Base-by-base conservation (phyloP, 177 flowering plant genomes). In the Vitis hybrid region DNA sequence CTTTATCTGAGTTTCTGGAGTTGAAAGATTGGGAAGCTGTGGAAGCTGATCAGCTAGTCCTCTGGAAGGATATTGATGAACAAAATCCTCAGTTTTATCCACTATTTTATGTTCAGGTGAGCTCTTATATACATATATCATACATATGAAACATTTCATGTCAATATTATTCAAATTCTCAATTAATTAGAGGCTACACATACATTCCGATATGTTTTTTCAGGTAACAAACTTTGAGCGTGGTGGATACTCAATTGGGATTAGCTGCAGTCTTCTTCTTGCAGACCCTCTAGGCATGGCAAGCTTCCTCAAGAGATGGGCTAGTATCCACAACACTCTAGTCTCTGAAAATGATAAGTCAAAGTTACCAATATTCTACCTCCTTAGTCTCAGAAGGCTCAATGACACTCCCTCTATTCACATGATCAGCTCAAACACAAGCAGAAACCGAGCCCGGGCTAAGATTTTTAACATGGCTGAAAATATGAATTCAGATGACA, bases 221-320 rank as follows among this genome's bases (percentile, higher is more conserved):
- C 78, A 87, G 91, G 85, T 85, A 60, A 87, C 89, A 1, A 82
- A 84, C 58, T 87, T 87, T 62, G 61, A 69, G 57, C 82, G 89
- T 67, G 89, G 87, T 2, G 89, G 88, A 38, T 86, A 81, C 64
- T 77, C 91, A 18, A 50, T 87, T 57, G 89, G 91, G 51, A 79
- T 87, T 2, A 82, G 86, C 67, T 79, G 81, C 71, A 87, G 86
- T 74, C 76, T 81, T 57, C 76, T 87, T n/a, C 61, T 87, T 15
- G 82, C 80, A 8, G 89, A 87, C 71, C 79, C 86, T 12, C 60
- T 81, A 17, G 14, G 64, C 38, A 66, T 77, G 49, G 51, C 71
- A 57, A 75, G 70, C 71, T 84, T 87, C 73, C 61, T 85, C 56
- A 67, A 67, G 53, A 74, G 15, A 68, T 86, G 89, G 89, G 71